Evolutionary conservation across 345 rosid genomes (phyloP).

Genomic region (Murraya paniculata): DNA sequence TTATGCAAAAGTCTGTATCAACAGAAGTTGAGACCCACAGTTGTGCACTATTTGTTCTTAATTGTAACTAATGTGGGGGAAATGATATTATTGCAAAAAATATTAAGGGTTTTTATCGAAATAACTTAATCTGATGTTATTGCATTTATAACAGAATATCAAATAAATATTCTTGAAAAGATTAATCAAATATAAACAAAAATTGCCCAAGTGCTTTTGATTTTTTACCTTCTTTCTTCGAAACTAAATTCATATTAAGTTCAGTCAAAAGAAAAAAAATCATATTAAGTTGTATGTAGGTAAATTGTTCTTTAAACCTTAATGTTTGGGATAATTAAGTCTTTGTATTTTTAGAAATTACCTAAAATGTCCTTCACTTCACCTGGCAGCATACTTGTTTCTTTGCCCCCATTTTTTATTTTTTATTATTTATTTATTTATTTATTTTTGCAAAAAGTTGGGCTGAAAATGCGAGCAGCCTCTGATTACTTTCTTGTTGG

Average conservation of each 20-base stretch:
- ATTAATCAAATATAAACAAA: too few relatives aligned
- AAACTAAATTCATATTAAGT: neutral
- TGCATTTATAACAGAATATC: too few relatives aligned
- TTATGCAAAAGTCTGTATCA: slow-evolving; percentile 27
- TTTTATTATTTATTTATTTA: too few relatives aligned
- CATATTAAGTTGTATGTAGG: too few relatives aligned
- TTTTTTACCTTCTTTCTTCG: neutral
- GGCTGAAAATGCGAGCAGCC: slow-evolving; percentile 55
- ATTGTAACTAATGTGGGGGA: slow-evolving; percentile 29
- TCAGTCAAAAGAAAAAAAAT: too few relatives aligned
- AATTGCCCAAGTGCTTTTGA: neutral
- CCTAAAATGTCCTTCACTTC: slow-evolving; percentile 41
- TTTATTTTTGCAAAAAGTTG: slow-evolving; percentile 13
- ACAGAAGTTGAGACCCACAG: slow-evolving; percentile 46
- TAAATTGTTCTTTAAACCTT: too few relatives aligned
- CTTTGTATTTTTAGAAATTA: too few relatives aligned
- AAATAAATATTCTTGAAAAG: too few relatives aligned
- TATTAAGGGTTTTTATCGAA: too few relatives aligned
- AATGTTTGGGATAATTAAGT: too few relatives aligned
- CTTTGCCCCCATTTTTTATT: slow-evolving; percentile 32
- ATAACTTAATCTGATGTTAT: too few relatives aligned
- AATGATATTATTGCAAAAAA: neutral
- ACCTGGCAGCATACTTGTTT: slow-evolving; percentile 63
- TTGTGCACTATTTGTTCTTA: slow-evolving; percentile 53
- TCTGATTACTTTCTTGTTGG: slow-evolving; percentile 61